These are phyloP conservation scores for Colletotrichum nymphaeae DNA, from an alignment of 2,329 filamentous ascomycete species.

Conservation along the genomic window DNA sequence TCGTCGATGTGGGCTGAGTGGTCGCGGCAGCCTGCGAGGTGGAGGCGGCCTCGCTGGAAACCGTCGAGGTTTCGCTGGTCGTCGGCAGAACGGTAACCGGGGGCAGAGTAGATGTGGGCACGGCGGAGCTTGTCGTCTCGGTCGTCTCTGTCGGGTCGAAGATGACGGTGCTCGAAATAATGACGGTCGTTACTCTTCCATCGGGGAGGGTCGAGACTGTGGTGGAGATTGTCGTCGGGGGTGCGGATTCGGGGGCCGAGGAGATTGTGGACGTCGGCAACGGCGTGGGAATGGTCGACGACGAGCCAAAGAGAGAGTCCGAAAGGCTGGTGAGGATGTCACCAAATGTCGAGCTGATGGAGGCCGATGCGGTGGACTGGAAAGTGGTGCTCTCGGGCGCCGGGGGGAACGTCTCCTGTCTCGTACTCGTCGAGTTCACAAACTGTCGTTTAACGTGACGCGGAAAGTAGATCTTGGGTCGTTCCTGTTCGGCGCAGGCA, in stretches of 20 bases:
- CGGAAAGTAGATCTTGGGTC: slow-evolving; percentile 68
- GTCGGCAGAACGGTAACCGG: slow-evolving; percentile 35
- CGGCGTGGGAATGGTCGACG: slow-evolving; percentile 2
- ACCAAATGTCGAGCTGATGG: slow-evolving; percentile 9
- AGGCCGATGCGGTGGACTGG: slow-evolving; percentile 1
- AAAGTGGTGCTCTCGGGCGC: slow-evolving; percentile 40
- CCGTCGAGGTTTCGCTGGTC: slow-evolving; percentile 12
- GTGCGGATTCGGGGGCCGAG: slow-evolving; percentile 9
- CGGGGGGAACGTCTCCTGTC: slow-evolving; percentile 39
- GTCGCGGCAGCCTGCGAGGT: slow-evolving; percentile 3
- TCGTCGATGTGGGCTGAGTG: slow-evolving; percentile 23
- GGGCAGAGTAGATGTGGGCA: slow-evolving; percentile 32
- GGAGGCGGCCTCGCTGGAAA: background rate
- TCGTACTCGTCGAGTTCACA: slow-evolving; percentile 55
- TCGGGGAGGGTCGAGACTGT: slow-evolving; percentile 34
- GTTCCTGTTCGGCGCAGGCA: slow-evolving; percentile 54
- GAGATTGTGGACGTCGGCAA: slow-evolving; percentile 12
- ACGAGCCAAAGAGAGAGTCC: slow-evolving; percentile 37
- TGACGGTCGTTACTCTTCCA: slow-evolving; percentile 41
- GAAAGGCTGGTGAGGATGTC: slow-evolving; percentile 34
- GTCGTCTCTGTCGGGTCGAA: slow-evolving; percentile 30
- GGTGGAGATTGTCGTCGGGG: slow-evolving; percentile 27
- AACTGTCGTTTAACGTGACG: slow-evolving; percentile 65
- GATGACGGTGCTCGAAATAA: slow-evolving; percentile 41
- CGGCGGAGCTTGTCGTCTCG: slow-evolving; percentile 21